Evolutionary conservation across 139 green algal genomes (phyloP), one percentile per base, ranked within the genome.

Genomic region (Eudorina sp.): DNA sequence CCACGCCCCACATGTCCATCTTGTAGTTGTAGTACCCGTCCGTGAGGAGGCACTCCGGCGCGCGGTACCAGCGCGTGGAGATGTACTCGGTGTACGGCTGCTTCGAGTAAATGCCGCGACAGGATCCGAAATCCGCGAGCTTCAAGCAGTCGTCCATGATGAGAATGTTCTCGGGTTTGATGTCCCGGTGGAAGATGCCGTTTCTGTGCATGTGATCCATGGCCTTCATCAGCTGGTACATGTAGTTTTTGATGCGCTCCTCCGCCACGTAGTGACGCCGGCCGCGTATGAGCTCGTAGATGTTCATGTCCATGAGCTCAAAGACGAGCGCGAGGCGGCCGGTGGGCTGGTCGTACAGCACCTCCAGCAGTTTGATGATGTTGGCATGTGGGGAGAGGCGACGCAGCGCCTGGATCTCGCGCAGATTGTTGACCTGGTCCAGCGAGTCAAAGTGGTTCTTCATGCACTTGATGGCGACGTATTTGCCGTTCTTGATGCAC

Each of bases 51-150:
- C 96, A 98, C 93, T 98, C 96, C 1, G 96, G 96, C 14, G 96
- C 96, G 13, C 96, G 91, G 76, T 94, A 95, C 91, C 93, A 96
- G 23, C 96, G 89, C 36, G 96, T 98, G 21, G 90, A 95, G 85
- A 98, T 98, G 94, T 98, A 98, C 90, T 98, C 96, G 4, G 96
- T 98, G 91, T 97, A 98, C 2, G 96, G 96, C 93, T 97, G 95
- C 91, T 96, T 96, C 87, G 90, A 95, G 93, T 97, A 97, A 75
- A 98, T 96, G 69, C 96, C 96, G 7, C 94, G 88, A 69, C 96
- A 98, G 84, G 84, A 94, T n/a, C 96, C 96, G 90, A 98, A 97
- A 88, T 98, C 96, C 36, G 96, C 96, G 9, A 98, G 90, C 90
- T 98, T 98, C 2, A 98, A 90, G 81, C 86, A 93, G 86, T 98